These are phyloP conservation scores for Talaromyces sp. DNA, from an alignment of 2,329 filamentous ascomycete genomes.

Conservation along the genomic window DNA sequence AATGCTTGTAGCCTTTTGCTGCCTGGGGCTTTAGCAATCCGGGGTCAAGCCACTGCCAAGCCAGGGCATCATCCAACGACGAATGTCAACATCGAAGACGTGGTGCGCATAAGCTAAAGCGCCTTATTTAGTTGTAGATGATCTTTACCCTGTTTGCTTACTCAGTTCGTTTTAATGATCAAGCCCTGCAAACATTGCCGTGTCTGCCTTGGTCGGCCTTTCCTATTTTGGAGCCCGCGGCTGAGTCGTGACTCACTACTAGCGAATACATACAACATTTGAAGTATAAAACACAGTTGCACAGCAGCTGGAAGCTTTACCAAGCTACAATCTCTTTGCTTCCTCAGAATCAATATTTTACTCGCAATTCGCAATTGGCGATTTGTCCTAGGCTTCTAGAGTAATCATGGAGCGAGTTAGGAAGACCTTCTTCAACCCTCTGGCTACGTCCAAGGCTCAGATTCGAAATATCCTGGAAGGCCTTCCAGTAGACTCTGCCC, in stretches of 20 bases:
- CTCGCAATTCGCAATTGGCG: background rate
- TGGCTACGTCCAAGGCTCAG: slow-evolving; percentile 6
- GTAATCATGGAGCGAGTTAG: slow-evolving; percentile 4
- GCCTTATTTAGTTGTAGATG: too few relatives aligned
- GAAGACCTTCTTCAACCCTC: slow-evolving; percentile 7
- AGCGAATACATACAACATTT: background rate
- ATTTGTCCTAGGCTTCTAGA: background rate
- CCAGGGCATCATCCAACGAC: background rate
- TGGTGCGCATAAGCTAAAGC: too few relatives aligned
- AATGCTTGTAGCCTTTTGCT: background rate
- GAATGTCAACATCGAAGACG: background rate
- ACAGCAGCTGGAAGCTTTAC: background rate
- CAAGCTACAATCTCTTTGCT: background rate
- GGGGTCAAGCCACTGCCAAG: background rate
- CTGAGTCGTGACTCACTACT: background rate
- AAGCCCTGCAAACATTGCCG: background rate
- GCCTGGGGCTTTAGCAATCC: background rate
- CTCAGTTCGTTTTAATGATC: background rate
- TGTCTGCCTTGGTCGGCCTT: background rate
- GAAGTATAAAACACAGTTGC: background rate
- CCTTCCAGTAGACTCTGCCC: slow-evolving; percentile 6
- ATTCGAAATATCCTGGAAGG: slow-evolving; percentile 1
- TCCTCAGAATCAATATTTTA: background rate
- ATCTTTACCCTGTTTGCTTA: too few relatives aligned
- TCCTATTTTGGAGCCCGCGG: background rate